Evolutionary conservation across 371 early-diverging fungal genomes (phyloP), one percentile per base, ranked within the genome.

Genomic region (Mucor racemosus): DNA sequence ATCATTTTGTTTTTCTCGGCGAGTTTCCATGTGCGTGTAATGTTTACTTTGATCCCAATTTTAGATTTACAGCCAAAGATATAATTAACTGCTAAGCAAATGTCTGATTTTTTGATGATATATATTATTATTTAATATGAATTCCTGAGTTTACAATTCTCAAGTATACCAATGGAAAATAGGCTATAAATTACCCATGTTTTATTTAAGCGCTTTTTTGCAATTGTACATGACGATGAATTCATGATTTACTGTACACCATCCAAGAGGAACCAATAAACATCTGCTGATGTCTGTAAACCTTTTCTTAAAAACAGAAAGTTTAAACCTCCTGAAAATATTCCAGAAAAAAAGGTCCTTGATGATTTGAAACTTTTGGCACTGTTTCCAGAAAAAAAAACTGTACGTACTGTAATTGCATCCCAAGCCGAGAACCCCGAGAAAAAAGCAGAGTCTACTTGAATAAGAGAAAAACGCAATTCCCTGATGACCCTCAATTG

Each of bases 181-280:
- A 46, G 46, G 46, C 46, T 19, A 19, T n/a, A n/a, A n/a, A n/a
- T n/a, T n/a, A n/a, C n/a, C n/a, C n/a, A n/a, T 44, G 44, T n/a
- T 44, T 44, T n/a, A 46, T 46, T 46, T 46, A 46, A 46, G 46
- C 46, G 46, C 46, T 46, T 19, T 46, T 46, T 46, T 46, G 9
- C 46, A 9, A 19, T 19, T 46, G 46, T 46, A 46, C 21, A 19
- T 44, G 46, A 38, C 38, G 1, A 38, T 38, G 38, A 38, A 38
- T 9, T 38, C n/a, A 19, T 44, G 46, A 17, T 46, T 46, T 8
- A 46, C 17, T 46, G 46, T 46, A 17, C 46, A 46, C 46, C 46
- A 19, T 46, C 10, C 9, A 17, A 10, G 9, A 8, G n/a, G 46
- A 19, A 46, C 46, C 46, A 46, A 46, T 46, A 46, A 46, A 17